Conservation (phyloP, 345 rosid species). For the Acer campestre region DNA sequence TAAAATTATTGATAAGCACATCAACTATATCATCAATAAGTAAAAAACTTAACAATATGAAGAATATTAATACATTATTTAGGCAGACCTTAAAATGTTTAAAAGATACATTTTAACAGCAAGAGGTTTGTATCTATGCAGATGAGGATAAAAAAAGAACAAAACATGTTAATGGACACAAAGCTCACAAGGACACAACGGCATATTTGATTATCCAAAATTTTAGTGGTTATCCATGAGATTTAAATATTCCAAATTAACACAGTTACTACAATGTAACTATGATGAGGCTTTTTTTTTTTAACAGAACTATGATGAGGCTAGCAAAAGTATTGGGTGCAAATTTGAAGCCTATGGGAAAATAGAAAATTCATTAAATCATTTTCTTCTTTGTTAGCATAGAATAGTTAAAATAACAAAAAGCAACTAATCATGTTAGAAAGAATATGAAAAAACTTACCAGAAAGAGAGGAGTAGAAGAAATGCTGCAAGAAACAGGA, state of each 20-base stretch:
- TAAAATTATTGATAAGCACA: not conserved
- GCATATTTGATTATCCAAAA: not conserved
- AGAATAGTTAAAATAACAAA: not conserved
- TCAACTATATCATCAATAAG: too few relatives aligned
- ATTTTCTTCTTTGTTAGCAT: not conserved
- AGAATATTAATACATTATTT: not conserved
- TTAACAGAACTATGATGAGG: not conserved
- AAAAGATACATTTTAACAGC: not conserved
- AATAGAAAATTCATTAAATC: not conserved
- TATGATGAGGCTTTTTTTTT: not conserved
- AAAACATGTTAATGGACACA: not conserved
- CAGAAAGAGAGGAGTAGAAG: constrained; percentile 69
- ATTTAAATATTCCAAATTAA: not conserved
- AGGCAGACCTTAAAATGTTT: not conserved
- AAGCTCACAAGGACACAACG: not conserved
- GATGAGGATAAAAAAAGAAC: not conserved
- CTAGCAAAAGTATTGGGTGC: not conserved
- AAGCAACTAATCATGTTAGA: not conserved
- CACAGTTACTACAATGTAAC: not conserved
- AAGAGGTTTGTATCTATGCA: not conserved
- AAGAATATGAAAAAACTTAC: constrained; percentile 31
- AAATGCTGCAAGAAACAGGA: constrained; percentile 60
- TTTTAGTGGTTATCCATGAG: not conserved
- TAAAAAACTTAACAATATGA: not conserved
- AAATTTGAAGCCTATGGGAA: not conserved